These are phyloP conservation scores for Camellia lanceoleosa DNA, from an alignment of 148 eudicot species.

Conservation along the genomic window DNA sequence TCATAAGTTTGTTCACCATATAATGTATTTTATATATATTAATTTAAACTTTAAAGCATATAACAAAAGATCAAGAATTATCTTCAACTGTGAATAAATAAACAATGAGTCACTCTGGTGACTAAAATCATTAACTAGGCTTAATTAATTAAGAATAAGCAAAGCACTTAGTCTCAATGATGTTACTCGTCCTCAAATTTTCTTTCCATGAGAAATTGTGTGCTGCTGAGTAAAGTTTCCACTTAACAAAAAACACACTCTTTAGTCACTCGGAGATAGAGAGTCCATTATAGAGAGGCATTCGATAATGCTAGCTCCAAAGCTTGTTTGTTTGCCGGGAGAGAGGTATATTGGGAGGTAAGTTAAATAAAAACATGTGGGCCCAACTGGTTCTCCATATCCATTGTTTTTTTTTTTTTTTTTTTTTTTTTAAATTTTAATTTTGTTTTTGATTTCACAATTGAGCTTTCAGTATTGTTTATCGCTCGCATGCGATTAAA, in stretches of 20 bases:
- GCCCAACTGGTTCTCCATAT: no score
- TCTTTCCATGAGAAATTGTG: neutral
- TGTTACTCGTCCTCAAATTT: slow-evolving; percentile 12
- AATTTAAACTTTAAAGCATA: neutral
- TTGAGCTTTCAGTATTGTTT: no score
- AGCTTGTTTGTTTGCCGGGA: no score
- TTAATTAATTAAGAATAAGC: neutral
- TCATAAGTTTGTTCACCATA: slow-evolving; percentile 2
- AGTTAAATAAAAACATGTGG: no score
- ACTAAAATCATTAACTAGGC: neutral
- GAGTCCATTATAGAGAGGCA: no score
- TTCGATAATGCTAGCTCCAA: no score
- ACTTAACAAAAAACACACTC: neutral
- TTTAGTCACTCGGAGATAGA: neutral
- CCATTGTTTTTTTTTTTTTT: no score
- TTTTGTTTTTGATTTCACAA: no score
- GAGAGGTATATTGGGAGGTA: no score
- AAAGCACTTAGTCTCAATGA: neutral
- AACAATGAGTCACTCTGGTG: neutral
- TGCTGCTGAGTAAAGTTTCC: neutral
- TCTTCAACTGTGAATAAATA: neutral
- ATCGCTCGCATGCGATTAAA: no score
- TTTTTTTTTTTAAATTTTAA: no score
- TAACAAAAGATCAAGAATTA: neutral
- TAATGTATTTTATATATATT: neutral